Conservation (phyloP, 2,329 filamentous ascomycete genomes). For the Talaromyces marneffei region DNA sequence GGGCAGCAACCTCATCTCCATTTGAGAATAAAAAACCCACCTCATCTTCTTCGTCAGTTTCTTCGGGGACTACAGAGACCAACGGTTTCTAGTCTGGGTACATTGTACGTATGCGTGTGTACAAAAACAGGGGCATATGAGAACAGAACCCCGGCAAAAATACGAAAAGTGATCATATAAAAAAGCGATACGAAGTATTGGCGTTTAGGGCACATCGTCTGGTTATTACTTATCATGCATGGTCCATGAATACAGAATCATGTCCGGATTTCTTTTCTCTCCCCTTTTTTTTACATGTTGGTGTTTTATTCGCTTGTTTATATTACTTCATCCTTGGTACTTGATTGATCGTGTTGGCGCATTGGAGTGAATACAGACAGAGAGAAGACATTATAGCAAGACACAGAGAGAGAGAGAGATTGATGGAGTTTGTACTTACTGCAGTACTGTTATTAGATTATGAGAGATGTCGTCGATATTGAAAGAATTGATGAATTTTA, state of each 20-base stretch:
- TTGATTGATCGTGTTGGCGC: not conserved
- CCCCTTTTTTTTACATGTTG: not conserved
- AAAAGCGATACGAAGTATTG: not conserved
- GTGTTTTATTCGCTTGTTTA: not conserved
- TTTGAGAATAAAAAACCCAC: slow-evolving; percentile 1
- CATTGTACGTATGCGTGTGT: not conserved
- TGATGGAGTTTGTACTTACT: not conserved
- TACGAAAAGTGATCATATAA: not conserved
- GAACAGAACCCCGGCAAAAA: not conserved
- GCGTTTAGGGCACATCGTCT: not conserved
- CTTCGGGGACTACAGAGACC: slow-evolving; percentile 10
- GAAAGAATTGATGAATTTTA: not conserved
- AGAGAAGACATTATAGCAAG: not conserved
- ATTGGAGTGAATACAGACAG: not conserved
- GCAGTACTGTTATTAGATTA: not conserved
- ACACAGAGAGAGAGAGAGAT: not conserved
- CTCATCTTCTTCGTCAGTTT: slow-evolving; percentile 7
- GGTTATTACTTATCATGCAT: not conserved
- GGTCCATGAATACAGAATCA: not conserved
- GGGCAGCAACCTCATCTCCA: slow-evolving; percentile 18
- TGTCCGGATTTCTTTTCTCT: not conserved
- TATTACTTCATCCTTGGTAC: not conserved
- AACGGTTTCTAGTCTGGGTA: not conserved
- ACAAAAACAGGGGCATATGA: not conserved
- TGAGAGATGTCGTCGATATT: not conserved